Percentiles rank a stretch among this genome's conserved stretches.
These are phyloP conservation scores for Cyclaneusma minus DNA, from an alignment of 2,329 filamentous ascomycete genomes.

Conservation along the genomic window DNA sequence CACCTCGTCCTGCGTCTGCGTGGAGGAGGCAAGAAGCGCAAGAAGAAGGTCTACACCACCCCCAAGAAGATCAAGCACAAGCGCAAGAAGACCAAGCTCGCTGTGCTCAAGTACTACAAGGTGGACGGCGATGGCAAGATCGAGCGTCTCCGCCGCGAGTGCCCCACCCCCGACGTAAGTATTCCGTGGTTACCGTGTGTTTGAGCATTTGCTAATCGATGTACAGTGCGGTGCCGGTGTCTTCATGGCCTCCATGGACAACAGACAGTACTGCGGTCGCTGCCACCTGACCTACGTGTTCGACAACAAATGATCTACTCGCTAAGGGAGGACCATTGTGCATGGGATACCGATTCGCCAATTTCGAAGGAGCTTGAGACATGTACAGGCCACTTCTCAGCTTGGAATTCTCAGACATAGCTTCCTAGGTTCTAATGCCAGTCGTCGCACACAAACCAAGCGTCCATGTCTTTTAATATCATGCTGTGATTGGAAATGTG, in stretches of 20 bases:
- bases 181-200: not conserved
- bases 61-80: slow-evolving; percentile 99
- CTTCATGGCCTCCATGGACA: slow-evolving; percentile 99
- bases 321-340: too few relatives aligned
- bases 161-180: slow-evolving; percentile 76
- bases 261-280: slow-evolving; percentile 61
- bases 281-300: slow-evolving; percentile 63
- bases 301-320: slow-evolving; percentile 39
- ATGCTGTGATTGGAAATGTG: not conserved
- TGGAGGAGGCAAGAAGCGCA: slow-evolving; percentile 99
- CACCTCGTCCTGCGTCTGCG: slow-evolving; percentile 96
- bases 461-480: slow-evolving; percentile 1
- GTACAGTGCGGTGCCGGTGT: slow-evolving; percentile 92
- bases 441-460: not conserved
- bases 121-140: slow-evolving; percentile 99
- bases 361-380: slow-evolving; percentile 7
- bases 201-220: slow-evolving; percentile 20
- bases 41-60: slow-evolving; percentile 99
- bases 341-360: not conserved
- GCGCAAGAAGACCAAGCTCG: slow-evolving; percentile 99
- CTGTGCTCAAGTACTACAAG: slow-evolving; percentile 99
- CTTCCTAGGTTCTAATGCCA: slow-evolving; percentile 1
- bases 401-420: slow-evolving; percentile 2
- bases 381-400: slow-evolving; percentile 1
- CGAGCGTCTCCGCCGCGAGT: slow-evolving; percentile 96